Percentiles rank a stretch among this genome's conserved stretches.
phyloP scores from a whole-genome alignment of 2,329 filamentous ascomycete species.

The Phaeosphaeriaceae sp. region DNA sequence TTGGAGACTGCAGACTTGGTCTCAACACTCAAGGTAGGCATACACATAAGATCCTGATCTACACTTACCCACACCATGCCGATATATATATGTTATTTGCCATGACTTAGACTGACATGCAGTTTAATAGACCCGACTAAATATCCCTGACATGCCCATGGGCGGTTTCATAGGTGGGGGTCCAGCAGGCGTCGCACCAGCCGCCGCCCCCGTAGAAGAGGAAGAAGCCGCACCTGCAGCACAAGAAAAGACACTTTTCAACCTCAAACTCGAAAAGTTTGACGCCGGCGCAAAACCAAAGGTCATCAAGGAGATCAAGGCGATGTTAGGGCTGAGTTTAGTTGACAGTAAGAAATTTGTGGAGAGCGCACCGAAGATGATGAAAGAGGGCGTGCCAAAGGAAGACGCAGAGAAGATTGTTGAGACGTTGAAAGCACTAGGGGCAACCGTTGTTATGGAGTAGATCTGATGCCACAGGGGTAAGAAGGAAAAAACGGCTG shows the following conservation, averaged over 20 bases:
- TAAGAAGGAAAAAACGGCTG: constrained; percentile 19
- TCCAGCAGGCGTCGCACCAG: constrained; percentile 61
- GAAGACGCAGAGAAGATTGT: constrained; percentile 99
- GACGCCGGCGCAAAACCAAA: constrained; percentile 92
- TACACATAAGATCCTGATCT: too few species aligned
- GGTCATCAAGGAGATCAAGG: constrained; percentile 99
- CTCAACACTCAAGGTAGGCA: constrained; percentile 84
- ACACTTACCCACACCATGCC: too few species aligned
- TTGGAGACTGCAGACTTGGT: constrained; percentile 97
- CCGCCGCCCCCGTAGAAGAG: constrained; percentile 72
- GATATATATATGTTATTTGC: too few species aligned
- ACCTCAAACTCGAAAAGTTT: constrained; percentile 89
- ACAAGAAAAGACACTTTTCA: constrained; percentile 96
- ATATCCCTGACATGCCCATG: constrained; percentile 97
- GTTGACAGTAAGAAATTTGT: constrained; percentile 99
- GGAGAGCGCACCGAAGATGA: constrained; percentile 94
- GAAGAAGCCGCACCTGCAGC: constrained; percentile 87
- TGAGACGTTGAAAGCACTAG: constrained; percentile 89
- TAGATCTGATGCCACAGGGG: constrained; percentile 56
- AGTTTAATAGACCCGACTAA: constrained; percentile 75
- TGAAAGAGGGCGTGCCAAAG: constrained; percentile 99
- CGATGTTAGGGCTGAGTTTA: constrained; percentile 88
- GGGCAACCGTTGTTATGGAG: constrained; percentile 89
- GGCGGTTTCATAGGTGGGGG: constrained; percentile 81
- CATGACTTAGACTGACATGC: too few species aligned